Conservation (phyloP, 1,284 basidiomycete genomes). For the Leccinum pallidistipes region DNA sequence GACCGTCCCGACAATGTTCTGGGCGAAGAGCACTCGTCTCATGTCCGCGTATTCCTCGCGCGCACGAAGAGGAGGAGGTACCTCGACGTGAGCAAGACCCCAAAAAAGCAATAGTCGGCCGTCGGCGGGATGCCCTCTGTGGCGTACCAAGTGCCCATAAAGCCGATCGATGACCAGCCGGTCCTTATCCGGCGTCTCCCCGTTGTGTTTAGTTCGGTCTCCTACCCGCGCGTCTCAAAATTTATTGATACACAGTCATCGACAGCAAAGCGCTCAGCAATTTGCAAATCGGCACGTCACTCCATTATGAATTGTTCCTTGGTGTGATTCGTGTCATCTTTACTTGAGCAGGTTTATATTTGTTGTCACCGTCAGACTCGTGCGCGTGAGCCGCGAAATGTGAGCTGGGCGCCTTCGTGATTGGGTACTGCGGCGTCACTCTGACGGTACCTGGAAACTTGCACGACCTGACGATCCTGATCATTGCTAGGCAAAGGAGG, state of each 20-base stretch:
- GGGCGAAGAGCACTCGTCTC: conserved; percentile 58
- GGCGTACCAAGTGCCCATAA: neutral
- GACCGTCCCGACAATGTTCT: conserved; percentile 57
- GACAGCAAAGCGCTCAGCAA: conserved; percentile 5
- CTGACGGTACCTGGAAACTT: conserved; percentile 26
- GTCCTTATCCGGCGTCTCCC: conserved; percentile 52
- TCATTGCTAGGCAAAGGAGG: conserved; percentile 12
- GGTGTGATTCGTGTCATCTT: conserved; percentile 4
- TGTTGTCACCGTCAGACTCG: conserved; percentile 20
- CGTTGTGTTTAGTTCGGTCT: conserved; percentile 74
- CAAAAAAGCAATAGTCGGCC: conserved; percentile 13
- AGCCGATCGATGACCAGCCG: conserved; percentile 35
- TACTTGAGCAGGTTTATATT: conserved; percentile 17
- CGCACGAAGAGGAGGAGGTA: conserved; percentile 71
- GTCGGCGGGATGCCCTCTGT: neutral
- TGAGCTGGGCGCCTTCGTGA: conserved; percentile 35
- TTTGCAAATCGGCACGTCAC: conserved; percentile 26
- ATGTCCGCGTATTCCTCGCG: conserved; percentile 80
- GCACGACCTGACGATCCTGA: conserved; percentile 29
- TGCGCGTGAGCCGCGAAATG: conserved; percentile 23
- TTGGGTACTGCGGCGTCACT: conserved; percentile 27
- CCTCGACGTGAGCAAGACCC: conserved; percentile 38
- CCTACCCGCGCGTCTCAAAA: conserved; percentile 44
- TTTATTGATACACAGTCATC: neutral
- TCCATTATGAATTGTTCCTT: conserved; percentile 20